These are phyloP conservation scores for Akebia trifoliata DNA, from an alignment of 164 flowering plant species.

Conservation along the genomic window DNA sequence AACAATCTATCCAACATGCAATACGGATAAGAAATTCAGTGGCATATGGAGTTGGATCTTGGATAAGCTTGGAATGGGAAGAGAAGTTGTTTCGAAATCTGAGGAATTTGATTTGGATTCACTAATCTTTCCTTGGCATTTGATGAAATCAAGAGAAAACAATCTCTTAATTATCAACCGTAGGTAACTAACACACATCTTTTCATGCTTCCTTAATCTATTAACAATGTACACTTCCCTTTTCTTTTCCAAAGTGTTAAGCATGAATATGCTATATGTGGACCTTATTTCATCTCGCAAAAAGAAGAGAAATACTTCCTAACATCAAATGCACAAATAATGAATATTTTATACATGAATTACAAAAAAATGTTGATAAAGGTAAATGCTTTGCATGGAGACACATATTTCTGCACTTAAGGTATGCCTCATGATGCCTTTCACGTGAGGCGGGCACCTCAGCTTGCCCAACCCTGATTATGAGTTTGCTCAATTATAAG, in stretches of 20 bases:
- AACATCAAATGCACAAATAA: too few species aligned
- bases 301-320: too few species aligned
- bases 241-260: neutral
- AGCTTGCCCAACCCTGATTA: too few species aligned
- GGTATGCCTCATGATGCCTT: too few species aligned
- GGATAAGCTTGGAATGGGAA: slow-evolving; percentile 50
- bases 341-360: too few species aligned
- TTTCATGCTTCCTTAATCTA: slow-evolving; percentile 2
- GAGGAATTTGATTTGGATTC: slow-evolving; percentile 37
- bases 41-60: slow-evolving; percentile 69
- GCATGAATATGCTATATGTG: neutral
- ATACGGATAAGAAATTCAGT: slow-evolving; percentile 25
- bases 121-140: slow-evolving; percentile 77
- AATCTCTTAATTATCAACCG: slow-evolving; percentile 47
- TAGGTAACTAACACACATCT: slow-evolving; percentile 43
- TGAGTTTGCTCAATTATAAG: too few species aligned
- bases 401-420: too few species aligned
- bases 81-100: slow-evolving; percentile 26
- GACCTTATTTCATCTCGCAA: too few species aligned
- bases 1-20: slow-evolving; percentile 52
- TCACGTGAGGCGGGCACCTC: too few species aligned
- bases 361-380: too few species aligned
- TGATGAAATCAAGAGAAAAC: slow-evolving; percentile 42
- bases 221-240: neutral
- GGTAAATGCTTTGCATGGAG: too few species aligned